Conservation (phyloP, 2,329 filamentous ascomycete genomes). For the Clonostachys chloroleuca region DNA sequence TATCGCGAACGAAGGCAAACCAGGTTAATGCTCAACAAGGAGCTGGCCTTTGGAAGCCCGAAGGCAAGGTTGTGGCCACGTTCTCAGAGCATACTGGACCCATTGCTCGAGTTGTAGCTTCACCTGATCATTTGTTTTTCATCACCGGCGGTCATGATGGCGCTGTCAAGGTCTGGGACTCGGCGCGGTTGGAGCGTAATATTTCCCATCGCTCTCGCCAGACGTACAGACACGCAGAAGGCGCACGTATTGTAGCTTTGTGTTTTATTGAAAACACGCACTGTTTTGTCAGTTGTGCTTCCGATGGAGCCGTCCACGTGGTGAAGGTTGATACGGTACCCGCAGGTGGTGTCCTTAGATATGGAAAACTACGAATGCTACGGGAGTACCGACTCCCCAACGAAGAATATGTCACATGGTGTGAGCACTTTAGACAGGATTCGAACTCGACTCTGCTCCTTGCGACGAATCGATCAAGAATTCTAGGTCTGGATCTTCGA, state of each 20-base stretch:
- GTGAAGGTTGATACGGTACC: conserved; percentile 66
- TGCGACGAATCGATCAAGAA: conserved; percentile 79
- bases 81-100: conserved; percentile 83
- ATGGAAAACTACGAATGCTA: conserved; percentile 71
- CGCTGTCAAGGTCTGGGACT: conserved; percentile 89
- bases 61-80: conserved; percentile 78
- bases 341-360: conserved; percentile 55
- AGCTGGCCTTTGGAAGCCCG: conserved; percentile 69
- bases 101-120: conserved; percentile 75
- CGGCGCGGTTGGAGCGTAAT: conserved; percentile 83
- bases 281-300: conserved; percentile 86
- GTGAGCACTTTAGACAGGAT: conserved; percentile 85
- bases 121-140: conserved; percentile 93
- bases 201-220: conserved; percentile 83
- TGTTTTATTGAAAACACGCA: conserved; percentile 94
- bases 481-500: conserved; percentile 81
- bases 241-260: conserved; percentile 71
- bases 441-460: conserved; percentile 77
- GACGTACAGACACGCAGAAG: conserved; percentile 71
- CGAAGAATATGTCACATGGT: conserved; percentile 80
- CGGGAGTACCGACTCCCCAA: conserved; percentile 74
- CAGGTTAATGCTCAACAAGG: conserved; percentile 38
- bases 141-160: conserved; percentile 91
- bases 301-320: conserved; percentile 84
- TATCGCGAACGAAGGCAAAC: conserved; percentile 50